Evolutionary conservation across 2,329 filamentous ascomycete genomes (phyloP).

Genomic region (Pyrenochaeta sp.): DNA sequence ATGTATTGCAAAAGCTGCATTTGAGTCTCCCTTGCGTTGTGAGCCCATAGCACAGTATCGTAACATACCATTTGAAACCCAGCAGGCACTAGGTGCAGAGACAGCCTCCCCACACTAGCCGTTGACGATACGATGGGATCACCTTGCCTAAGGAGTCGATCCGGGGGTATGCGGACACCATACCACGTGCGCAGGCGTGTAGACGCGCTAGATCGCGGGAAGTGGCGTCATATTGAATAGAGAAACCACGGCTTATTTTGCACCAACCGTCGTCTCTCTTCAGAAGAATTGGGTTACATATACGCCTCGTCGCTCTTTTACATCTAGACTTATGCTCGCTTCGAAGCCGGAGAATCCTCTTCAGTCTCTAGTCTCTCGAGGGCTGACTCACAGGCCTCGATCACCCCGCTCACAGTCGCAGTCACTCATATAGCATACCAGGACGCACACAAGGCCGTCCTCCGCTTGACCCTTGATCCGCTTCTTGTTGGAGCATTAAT

Average conservation of each 20-base stretch:
- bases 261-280: not conserved
- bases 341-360: not conserved
- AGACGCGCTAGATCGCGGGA: not conserved
- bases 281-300: conserved; percentile 9
- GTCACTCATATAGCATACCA: conserved; percentile 11
- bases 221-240: conserved; percentile 5
- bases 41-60: no score
- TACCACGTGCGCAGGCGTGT: conserved; percentile 9
- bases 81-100: not conserved
- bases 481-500: conserved; percentile 9
- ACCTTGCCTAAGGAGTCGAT: not conserved
- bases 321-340: not conserved
- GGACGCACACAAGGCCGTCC: not conserved
- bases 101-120: not conserved
- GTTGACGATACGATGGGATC: not conserved
- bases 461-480: not conserved
- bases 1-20: no score
- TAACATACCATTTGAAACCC: not conserved
- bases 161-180: not conserved
- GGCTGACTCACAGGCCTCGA: conserved; percentile 16
- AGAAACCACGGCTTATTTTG: not conserved
- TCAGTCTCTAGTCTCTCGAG: conserved; percentile 8
- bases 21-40: no score
- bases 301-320: conserved; percentile 1
- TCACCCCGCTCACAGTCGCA: conserved; percentile 11